Percentiles rank a stretch among this genome's conserved stretches.
Evolutionary conservation across 352 stramenopile species (phyloP).

Genomic region (Pythium oligandrum): DNA sequence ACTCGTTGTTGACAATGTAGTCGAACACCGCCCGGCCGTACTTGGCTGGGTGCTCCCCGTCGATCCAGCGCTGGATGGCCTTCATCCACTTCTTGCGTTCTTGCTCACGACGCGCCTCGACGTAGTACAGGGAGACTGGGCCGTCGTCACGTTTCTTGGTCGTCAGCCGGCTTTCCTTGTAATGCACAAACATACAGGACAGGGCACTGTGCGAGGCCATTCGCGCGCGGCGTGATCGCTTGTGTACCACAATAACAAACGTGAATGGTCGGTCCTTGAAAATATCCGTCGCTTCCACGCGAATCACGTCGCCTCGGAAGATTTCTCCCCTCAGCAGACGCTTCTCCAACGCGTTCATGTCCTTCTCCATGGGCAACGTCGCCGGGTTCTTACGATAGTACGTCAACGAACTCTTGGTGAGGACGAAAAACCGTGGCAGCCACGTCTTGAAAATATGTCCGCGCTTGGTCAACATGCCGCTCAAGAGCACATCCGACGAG

Average conservation of each 20-base stretch:
- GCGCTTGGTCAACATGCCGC: constrained; percentile 54
- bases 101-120: constrained; percentile 52
- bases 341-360: constrained; percentile 42
- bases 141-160: constrained; percentile 31
- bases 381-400: constrained; percentile 73
- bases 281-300: constrained; percentile 47
- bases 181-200: constrained; percentile 44
- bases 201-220: constrained; percentile 17
- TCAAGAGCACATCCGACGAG: constrained; percentile 51
- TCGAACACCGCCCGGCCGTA: constrained; percentile 56
- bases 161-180: constrained; percentile 56
- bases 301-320: constrained; percentile 42
- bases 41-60: constrained; percentile 46
- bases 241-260: constrained; percentile 60
- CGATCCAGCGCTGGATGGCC: constrained; percentile 67
- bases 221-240: constrained; percentile 29
- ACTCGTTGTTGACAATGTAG: constrained; percentile 77
- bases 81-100: constrained; percentile 74
- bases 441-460: constrained; percentile 77
- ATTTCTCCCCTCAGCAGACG: constrained; percentile 68
- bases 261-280: constrained; percentile 62
- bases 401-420: constrained; percentile 50
- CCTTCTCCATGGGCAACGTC: constrained; percentile 25
- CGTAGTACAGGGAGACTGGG: constrained; percentile 58
- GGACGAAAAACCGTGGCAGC: constrained; percentile 59